phyloP scores from a whole-genome alignment of 768 basidiomycete species.

The Tremella fuciformis region DNA sequence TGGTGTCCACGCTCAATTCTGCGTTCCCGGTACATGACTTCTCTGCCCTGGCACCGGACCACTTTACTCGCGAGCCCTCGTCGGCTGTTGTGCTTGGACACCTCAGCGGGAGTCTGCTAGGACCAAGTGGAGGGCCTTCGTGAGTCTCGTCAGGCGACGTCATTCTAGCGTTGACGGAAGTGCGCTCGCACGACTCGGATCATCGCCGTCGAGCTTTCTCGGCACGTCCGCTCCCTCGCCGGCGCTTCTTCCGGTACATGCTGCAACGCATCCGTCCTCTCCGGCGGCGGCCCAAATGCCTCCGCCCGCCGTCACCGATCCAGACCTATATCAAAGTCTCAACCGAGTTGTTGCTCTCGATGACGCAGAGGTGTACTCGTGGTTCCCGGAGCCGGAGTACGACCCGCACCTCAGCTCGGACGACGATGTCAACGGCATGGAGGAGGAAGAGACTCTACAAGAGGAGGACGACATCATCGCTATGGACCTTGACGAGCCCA shows the following conservation, averaged over 20 bases:
- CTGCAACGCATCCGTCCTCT: conserved; percentile 3
- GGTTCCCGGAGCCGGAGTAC: conserved; percentile 84
- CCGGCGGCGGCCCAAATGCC: conserved; percentile 16
- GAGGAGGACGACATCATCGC: conserved; percentile 29
- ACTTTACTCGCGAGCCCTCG: conserved; percentile 66
- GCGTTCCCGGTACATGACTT: conserved; percentile 99
- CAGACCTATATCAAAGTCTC: conserved; percentile 78
- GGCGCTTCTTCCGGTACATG: conserved; percentile 8
- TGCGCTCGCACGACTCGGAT: conserved; percentile 5
- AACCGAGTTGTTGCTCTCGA: conserved; percentile 83
- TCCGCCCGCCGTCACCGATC: conserved; percentile 61
- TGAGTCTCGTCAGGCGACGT: conserved; percentile 15
- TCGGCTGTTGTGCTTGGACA: conserved; percentile 35
- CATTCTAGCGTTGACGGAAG: conserved; percentile 9
- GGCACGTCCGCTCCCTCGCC: conserved; percentile 10
- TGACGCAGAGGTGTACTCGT: conserved; percentile 94
- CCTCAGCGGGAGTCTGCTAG: conserved; percentile 29
- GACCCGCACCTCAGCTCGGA: conserved; percentile 72
- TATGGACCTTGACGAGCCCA: conserved; percentile 24
- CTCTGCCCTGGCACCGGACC: conserved; percentile 80
- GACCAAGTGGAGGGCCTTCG: conserved; percentile 16
- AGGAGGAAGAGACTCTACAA: conserved; percentile 27
- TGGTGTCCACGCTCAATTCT: conserved; percentile 93
- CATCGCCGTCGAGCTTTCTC: not conserved
- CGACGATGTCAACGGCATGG: conserved; percentile 53